phyloP scores from a whole-genome alignment of 306 rosid genomes.

The Acacia melanoxylon region DNA sequence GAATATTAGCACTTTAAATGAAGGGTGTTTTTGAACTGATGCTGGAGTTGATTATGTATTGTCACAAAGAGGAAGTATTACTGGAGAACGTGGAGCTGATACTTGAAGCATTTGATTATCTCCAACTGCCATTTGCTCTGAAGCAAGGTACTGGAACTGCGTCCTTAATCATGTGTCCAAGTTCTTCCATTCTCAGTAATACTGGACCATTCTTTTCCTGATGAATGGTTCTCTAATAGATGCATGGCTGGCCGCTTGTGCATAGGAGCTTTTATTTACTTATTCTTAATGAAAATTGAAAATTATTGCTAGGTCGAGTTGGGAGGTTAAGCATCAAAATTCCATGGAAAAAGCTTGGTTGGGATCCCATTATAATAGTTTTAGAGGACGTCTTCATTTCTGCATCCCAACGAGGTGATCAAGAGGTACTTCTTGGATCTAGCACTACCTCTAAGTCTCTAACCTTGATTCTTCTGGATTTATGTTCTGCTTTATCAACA shows the following conservation, averaged over 20 bases:
- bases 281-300: slow-evolving; percentile 22
- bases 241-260: slow-evolving; percentile 19
- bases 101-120: slow-evolving; percentile 95
- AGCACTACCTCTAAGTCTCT: background rate
- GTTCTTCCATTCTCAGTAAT: slow-evolving; percentile 7
- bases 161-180: slow-evolving; percentile 5
- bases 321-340: slow-evolving; percentile 95
- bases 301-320: slow-evolving; percentile 64
- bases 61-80: slow-evolving; percentile 70
- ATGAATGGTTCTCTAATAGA: slow-evolving; percentile 20
- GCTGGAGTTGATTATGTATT: slow-evolving; percentile 28
- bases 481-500: background rate
- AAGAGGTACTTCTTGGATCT: slow-evolving; percentile 60
- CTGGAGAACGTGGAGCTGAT: slow-evolving; percentile 91
- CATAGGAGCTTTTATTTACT: slow-evolving; percentile 24
- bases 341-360: slow-evolving; percentile 95
- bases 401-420: slow-evolving; percentile 85
- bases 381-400: slow-evolving; percentile 80
- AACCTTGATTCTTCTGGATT: background rate
- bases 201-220: background rate
- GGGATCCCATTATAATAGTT: slow-evolving; percentile 84
- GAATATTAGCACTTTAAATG: slow-evolving; percentile 9
- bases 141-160: slow-evolving; percentile 64
- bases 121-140: slow-evolving; percentile 88
- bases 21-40: slow-evolving; percentile 29